Base-by-base conservation (phyloP, 176 grass and related monocot genomes). In the Hsuehochloa calcarea region DNA sequence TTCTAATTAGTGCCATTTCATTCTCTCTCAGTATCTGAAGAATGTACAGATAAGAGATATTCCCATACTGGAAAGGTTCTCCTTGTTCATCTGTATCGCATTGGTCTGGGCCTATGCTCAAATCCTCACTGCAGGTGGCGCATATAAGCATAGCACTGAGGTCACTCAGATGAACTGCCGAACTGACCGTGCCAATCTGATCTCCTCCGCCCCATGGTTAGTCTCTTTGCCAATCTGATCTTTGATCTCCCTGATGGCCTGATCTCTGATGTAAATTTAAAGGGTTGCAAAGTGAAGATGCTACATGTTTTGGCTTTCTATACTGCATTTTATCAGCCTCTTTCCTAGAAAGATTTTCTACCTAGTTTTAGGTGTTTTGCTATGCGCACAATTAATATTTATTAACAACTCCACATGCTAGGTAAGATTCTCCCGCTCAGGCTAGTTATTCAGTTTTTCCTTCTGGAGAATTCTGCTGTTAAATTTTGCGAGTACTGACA, bases 31-130 rank as follows among this genome's bases (percentile, higher is more conserved):
- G 94, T 97, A 97, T 92, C 76, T 97, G 66, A 97, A 97, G 85
- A 91, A 89, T 85, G 82, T 97, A 73, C 80, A 90, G 2, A 85
- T 97, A 61, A 94, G 51, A 82, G 85, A 88, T 0, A 64, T 91
- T 67, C 95, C 92, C n/a, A 74, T 97, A 68, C 86, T 97, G 68
- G 95, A 97, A 85, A 87, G 95, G 46, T 97, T 97, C 90, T 94
- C 95, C 66, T 84, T 97, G 67, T 89, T 97, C 66, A 92, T 97
- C 34, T 92, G 90, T 10, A 91, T 94, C 23, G 73, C 90, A 2
- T 45, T 92, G 66, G 73, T 94, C 10, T 97, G 95, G 95, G 87
- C 88, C 13, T 97, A 97, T 22, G 95, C 95, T 40, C 95, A 97
- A 72, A 76, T 94, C 66, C 92, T 97, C 71, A 97, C 95, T 52